Evolutionary conservation across 805 yeast species (phyloP), one percentile per base, ranked within the genome.

Genomic region (Nakazawaea wickerhamii): DNA sequence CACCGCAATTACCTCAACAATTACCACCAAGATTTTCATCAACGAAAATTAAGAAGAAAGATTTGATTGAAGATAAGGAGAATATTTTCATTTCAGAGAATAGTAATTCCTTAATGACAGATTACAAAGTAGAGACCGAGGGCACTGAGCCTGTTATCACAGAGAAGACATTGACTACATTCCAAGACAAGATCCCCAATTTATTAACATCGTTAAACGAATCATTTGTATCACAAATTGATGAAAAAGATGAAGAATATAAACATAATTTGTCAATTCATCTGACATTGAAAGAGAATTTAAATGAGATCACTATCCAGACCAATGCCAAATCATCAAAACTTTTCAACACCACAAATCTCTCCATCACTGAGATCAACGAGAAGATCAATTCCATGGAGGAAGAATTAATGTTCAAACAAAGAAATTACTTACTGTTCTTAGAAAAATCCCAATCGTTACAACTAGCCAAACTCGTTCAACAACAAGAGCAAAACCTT

Each of bases 401-500:
- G 30, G 23, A 41, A 20, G 35, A 47, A 41, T 14, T 28, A 18
- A 10, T 23, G 25, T 17, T 17, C 13, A 32, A 32, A 23, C 43
- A 40, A 34, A 26, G 31, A 8, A 18, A 40, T 8, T 40, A 40
- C 17, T 15, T 40, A 7, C 36, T 20, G 38, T 37, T 60, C 19
- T 52, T 54, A 25, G 90, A 83, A 56, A 70, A 84, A 40, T 66
- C 81, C 1, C 90, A 83, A 55, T 80, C 87, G 1, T 60, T 77
- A 50, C 71, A 71, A 47, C 54, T 79, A 47, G 86, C 85, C 0
- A 68, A 73, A 44, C 49, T 74, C 15, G 86, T 77, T 0, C 77
- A 79, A 45, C 68, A 64, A 34, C 79, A 78, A 48, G 87, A 63
- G 44, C 46, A 11, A 33, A 22, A n/a, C 19, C 22, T n/a, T 6